Evolutionary conservation across 371 early-diverging fungal genomes (phyloP).

Genomic region (Nematocida sp.): DNA sequence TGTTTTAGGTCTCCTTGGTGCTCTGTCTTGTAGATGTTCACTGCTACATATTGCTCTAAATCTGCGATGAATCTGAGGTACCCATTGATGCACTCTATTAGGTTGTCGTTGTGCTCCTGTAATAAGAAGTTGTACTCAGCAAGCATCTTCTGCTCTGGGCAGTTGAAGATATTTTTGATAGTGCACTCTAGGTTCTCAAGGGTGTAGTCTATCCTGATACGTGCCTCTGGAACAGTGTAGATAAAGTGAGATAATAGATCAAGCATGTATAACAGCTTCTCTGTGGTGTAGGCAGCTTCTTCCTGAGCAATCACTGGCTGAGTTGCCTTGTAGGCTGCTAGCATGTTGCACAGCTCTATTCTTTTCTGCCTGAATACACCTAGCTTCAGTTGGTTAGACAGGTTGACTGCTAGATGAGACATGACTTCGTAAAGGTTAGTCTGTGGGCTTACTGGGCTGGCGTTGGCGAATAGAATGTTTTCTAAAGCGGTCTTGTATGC

Average conservation of each 20-base stretch:
- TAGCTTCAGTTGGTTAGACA: background rate
- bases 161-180: background rate
- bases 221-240: background rate
- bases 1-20: background rate
- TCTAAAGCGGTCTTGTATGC: background rate
- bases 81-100: constrained; percentile 14
- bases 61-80: constrained; percentile 27
- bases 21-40: background rate
- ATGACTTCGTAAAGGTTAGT: background rate
- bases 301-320: background rate
- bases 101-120: constrained; percentile 2
- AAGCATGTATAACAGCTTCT: constrained; percentile 5
- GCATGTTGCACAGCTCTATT: background rate
- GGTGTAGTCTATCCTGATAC: background rate
- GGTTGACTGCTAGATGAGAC: background rate
- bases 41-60: constrained; percentile 23
- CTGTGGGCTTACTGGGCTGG: background rate
- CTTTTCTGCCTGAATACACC: background rate
- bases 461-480: background rate
- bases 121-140: constrained; percentile 6
- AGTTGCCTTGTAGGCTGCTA: background rate
- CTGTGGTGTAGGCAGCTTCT: constrained; percentile 15
- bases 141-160: background rate
- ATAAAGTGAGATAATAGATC: constrained; percentile 24
- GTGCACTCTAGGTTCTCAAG: background rate